A percentile compares a stretch with the other conserved stretches of the same genome.
Evolutionary conservation across 768 basidiomycete genomes (phyloP).

Genomic region (Boletus coccyginus): DNA sequence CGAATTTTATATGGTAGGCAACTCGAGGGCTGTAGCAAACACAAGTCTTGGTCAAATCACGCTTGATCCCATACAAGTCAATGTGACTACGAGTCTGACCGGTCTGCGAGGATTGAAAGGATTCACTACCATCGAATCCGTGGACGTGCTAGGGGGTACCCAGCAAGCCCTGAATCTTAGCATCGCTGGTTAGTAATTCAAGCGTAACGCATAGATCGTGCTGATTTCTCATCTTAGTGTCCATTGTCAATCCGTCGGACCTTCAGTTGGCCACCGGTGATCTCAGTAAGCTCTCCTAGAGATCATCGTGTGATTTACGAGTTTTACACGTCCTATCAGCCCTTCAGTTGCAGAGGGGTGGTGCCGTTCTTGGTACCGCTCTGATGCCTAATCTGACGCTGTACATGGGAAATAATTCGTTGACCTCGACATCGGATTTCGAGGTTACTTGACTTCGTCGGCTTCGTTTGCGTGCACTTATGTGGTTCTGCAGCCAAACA

Average conservation of each 20-base stretch:
- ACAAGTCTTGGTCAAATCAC: slow-evolving; percentile 63
- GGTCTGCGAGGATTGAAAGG: slow-evolving; percentile 63
- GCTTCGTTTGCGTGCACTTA: background rate
- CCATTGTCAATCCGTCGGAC: slow-evolving; percentile 67
- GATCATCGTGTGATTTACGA: background rate
- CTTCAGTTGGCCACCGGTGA: slow-evolving; percentile 62
- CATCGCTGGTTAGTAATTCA: slow-evolving; percentile 48
- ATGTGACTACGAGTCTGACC: slow-evolving; percentile 57
- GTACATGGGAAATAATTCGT: slow-evolving; percentile 56
- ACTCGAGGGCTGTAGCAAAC: slow-evolving; percentile 57
- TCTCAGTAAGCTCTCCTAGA: slow-evolving; percentile 44
- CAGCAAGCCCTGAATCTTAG: slow-evolving; percentile 53
- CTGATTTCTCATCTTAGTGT: slow-evolving; percentile 35
- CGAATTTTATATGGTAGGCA: slow-evolving; percentile 57
- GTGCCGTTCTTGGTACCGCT: slow-evolving; percentile 55
- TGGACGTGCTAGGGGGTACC: slow-evolving; percentile 69
- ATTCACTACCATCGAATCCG: slow-evolving; percentile 50
- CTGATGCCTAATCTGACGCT: slow-evolving; percentile 59
- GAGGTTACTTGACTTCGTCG: slow-evolving; percentile 30
- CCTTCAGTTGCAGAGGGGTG: slow-evolving; percentile 53
- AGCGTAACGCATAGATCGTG: background rate
- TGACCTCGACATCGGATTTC: slow-evolving; percentile 50
- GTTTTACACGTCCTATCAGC: slow-evolving; percentile 31
- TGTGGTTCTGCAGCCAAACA: slow-evolving; percentile 48
- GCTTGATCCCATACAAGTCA: slow-evolving; percentile 69